Evolutionary conservation across 305 asterid species (phyloP), one percentile per base, ranked within the genome.

Genomic region (Solanum aculeatissimum): DNA sequence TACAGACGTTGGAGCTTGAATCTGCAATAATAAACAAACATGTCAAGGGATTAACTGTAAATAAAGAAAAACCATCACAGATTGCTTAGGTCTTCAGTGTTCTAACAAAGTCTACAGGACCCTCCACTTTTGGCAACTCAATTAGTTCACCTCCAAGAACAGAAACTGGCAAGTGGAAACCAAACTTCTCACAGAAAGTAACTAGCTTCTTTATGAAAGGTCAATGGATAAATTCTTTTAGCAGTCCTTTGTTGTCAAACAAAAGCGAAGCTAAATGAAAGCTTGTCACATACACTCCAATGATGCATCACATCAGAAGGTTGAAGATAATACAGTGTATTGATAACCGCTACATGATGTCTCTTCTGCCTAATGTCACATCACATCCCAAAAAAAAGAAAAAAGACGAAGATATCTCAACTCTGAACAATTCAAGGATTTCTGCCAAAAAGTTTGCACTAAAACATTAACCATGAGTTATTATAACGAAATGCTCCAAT

Each of bases 1-100:
- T 95, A 86, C 98, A 95, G 21, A 97, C 94, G 51, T 93, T 91
- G 86, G 95, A 89, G 91, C 98, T 95, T 6, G 99, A 97, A 82
- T 97, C 98, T 97, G 93, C 84, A 82, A 82, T 25, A 53, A 27
- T 78, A 51, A 53, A 78, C 14, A 27, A 63, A 82, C 19, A 69
- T 54, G 27, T 14, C 18, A 69, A 32, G 15, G 9, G 38, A n/a
- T 18, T 38, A 68, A 68, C 15, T 1, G 63, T 4, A 47, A 68
- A 29, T 40, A 38, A 82, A 27, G 51, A 82, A 80, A 11, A 35
- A 12, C 18, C 9, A 54, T 16, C 15, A 69, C 15, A 8, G n/a
- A 71, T 21, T n/a, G 7, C 55, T 23, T 3, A 2, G 8, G 29
- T 69, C 12, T 69, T 69, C 53, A 69, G 0, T 40, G 38, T 69